Base-by-base conservation (phyloP, 2,329 filamentous ascomycete genomes). In the Trichoderma brevicompactum region DNA sequence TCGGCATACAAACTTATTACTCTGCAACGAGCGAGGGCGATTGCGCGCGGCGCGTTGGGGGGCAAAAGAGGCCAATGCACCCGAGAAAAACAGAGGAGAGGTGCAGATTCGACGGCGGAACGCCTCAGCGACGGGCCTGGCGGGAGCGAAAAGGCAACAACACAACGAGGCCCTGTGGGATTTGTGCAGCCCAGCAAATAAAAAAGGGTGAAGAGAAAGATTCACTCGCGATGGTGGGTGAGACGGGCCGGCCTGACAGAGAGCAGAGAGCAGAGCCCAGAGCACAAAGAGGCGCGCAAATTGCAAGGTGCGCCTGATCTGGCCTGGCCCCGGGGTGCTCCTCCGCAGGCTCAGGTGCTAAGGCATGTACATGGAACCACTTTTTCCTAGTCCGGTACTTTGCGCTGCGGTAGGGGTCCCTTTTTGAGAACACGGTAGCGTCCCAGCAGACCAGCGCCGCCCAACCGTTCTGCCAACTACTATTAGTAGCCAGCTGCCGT, bases 141-240 rank as follows among this genome's bases (percentile, higher is more conserved):
- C 32, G 32, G 34, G 46, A 32, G 34, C n/a, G 4, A 40, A 43
- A 34, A 32, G 17, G 36, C 17, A 49, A 9, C 43, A 23, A 43
- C 53, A 43, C 23, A 43, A 36, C 36, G 54, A 58, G 8, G 62
- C 53, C 53, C 19, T 43, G 54, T 23, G 53, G 48, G 19, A 49
- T 23, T 49, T 46, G n/a, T 50, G 23, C 23, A 43, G 62, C 32
- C 53, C 40, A 19, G 62, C 54, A 65, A 50, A 65, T 50, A 48
- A 36, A 56, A 65, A 66, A 66, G 61, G 54, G 61, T 65, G 62
- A 65, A 56, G 53, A 56, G 52, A 40, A 53, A 55, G 65, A 60
- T 64, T 49, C 49, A 43, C 48, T 65, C 44, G 65, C 64, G 64
- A 65, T 65, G 56, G 64, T 53, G 64, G 58, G 56, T 53, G 64